These are phyloP conservation scores for Neurospora sp. DNA, from an alignment of 2,329 filamentous ascomycete species.

Conservation along the genomic window DNA sequence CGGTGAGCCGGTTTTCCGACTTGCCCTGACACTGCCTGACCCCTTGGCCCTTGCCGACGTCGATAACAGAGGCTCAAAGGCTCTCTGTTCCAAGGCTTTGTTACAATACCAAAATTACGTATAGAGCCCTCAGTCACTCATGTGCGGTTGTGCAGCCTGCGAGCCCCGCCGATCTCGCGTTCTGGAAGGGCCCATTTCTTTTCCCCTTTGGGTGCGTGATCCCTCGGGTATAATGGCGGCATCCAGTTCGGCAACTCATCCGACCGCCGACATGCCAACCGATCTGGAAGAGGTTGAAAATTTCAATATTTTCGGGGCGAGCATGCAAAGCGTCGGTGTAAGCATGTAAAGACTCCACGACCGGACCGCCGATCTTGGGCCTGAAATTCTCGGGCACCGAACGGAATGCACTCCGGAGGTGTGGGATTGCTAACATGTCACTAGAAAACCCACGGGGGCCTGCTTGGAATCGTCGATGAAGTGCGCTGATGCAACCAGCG, in stretches of 20 bases:
- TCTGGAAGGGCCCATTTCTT: constrained; percentile 15
- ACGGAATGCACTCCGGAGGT: background rate
- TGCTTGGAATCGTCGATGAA: background rate
- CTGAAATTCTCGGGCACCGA: background rate
- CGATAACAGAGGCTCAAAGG: background rate
- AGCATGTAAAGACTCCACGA: background rate
- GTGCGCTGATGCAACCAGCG: background rate
- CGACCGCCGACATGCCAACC: background rate
- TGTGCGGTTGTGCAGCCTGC: background rate
- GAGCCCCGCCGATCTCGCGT: constrained; percentile 6
- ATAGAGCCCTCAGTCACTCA: background rate
- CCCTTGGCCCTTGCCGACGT: background rate
- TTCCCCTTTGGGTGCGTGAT: background rate
- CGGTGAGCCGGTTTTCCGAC: background rate
- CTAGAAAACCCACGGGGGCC: background rate
- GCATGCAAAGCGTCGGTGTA: background rate
- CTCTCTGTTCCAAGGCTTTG: background rate
- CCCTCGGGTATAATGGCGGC: background rate
- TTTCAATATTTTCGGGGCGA: background rate
- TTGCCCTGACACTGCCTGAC: background rate
- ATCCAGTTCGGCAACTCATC: background rate
- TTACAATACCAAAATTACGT: background rate
- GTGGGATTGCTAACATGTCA: background rate
- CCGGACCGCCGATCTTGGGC: background rate
- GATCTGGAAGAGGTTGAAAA: background rate